Evolutionary conservation across 768 basidiomycete genomes (phyloP).

Genomic region (Tephrocybe sp.): DNA sequence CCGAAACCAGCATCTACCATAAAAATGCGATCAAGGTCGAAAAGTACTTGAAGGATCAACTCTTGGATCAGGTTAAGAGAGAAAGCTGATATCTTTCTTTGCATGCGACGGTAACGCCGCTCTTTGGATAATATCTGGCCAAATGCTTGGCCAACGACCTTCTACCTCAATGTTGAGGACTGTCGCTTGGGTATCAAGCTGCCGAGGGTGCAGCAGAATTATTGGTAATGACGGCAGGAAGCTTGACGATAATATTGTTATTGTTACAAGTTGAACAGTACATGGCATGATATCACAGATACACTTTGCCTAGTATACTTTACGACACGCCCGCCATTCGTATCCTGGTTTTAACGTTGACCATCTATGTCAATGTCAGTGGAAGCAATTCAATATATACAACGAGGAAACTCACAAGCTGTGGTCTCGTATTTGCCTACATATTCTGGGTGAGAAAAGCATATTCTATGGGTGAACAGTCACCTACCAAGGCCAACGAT

Average conservation of each 20-base stretch:
- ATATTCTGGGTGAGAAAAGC: background rate
- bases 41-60: constrained; percentile 62
- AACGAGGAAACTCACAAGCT: constrained; percentile 33
- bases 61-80: constrained; percentile 32
- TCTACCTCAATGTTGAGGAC: too few relatives aligned
- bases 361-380: constrained; percentile 35
- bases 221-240: too few relatives aligned
- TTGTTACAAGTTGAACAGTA: background rate
- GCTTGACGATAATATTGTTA: too few relatives aligned
- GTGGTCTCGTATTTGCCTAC: constrained; percentile 41
- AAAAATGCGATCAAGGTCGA: constrained; percentile 86
- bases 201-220: too few relatives aligned
- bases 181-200: too few relatives aligned
- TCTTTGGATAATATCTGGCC: too few relatives aligned
- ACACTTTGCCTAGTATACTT: background rate
- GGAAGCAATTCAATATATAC: background rate
- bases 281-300: background rate
- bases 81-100: constrained; percentile 12
- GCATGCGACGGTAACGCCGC: background rate
- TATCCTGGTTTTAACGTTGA: constrained; percentile 36
- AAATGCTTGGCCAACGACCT: too few relatives aligned
- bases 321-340: background rate
- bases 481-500: constrained; percentile 69
- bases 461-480: constrained; percentile 8
- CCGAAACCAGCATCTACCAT: constrained; percentile 72